Base-by-base conservation (phyloP, 2,329 filamentous ascomycete genomes). In the Colletotrichum lupini region DNA sequence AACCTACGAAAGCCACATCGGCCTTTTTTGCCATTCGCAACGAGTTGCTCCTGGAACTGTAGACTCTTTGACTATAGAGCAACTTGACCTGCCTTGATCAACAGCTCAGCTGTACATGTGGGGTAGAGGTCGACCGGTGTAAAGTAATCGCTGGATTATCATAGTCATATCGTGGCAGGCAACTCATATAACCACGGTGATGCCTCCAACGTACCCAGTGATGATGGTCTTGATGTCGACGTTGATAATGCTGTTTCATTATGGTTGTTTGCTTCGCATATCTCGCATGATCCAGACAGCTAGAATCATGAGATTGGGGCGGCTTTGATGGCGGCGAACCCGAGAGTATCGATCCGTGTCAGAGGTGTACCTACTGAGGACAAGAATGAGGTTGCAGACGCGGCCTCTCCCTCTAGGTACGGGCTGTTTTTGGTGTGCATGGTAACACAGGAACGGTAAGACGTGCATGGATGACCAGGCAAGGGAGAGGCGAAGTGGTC, bases 371-470 rank as follows among this genome's bases (percentile, higher is more conserved):
- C 7, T 49, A n/a, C 42, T 49, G 49, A 42, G 52, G 30, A 12
- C 28, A 42, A 35, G 19, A 19, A 30, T 22, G 16, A 24, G 30
- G 32, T 37, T 24, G 69, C 28, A 49, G 30, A 46, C 37, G 58
- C 30, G 64, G 57, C 35, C 22, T 60, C 16, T 59, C n/a, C 37
- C 58, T 6, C 58, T n/a, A 37, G 42, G 16, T 62, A 58, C 12
- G 58, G n/a, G 56, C 28, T 30, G 46, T 46, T 26, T 16, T 24
- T 59, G 69, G 53, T 57, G 65, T 58, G 65, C 30, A 68, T 68
- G 66, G 59, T 49, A 60, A 57, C 42, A 32, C 46, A 57, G 69
- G 32, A 72, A 58, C 56, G 67, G 30, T 28, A 64, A 61, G 68
- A 32, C 35, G 46, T 61, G 71, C 71, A 70, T 69, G 66, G 69